A percentile compares a stretch with the other conserved stretches of the same genome.
Conservation (phyloP, 148 eudicot species). For the Chenopodium formosanum region DNA sequence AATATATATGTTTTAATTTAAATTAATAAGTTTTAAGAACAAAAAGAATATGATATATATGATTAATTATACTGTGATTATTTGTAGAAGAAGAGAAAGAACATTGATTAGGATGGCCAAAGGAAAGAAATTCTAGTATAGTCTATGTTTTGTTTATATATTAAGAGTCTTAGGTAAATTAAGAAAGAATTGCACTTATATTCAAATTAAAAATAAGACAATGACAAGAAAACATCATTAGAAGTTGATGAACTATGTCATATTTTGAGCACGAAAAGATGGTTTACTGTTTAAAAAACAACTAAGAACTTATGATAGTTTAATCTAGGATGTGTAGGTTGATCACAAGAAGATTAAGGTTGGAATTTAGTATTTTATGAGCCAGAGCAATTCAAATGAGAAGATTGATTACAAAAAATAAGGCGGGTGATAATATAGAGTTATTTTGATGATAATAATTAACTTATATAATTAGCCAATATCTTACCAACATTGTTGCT, state of each 20-base stretch:
- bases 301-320: conserved; percentile 25
- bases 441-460: neutral
- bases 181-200: conserved; percentile 24
- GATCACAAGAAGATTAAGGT: conserved; percentile 45
- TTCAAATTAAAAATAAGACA: conserved; percentile 13
- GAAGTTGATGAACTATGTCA: conserved; percentile 44
- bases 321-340: conserved; percentile 35
- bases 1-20: neutral
- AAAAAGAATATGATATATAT: conserved; percentile 14
- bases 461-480: neutral
- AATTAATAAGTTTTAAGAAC: neutral
- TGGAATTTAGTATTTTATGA: conserved; percentile 13
- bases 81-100: neutral
- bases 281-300: conserved; percentile 27
- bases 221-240: conserved; percentile 33
- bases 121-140: conserved; percentile 32
- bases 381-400: neutral
- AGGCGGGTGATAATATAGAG: conserved; percentile 12
- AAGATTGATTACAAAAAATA: conserved; percentile 13
- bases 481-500: neutral
- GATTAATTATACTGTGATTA: neutral
- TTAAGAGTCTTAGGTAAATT: conserved; percentile 15
- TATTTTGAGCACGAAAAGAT: conserved; percentile 52
- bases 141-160: conserved; percentile 24
- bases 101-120: conserved; percentile 10